phyloP scores from a whole-genome alignment of 257 asterid species.

The Nicotiana knightiana region DNA sequence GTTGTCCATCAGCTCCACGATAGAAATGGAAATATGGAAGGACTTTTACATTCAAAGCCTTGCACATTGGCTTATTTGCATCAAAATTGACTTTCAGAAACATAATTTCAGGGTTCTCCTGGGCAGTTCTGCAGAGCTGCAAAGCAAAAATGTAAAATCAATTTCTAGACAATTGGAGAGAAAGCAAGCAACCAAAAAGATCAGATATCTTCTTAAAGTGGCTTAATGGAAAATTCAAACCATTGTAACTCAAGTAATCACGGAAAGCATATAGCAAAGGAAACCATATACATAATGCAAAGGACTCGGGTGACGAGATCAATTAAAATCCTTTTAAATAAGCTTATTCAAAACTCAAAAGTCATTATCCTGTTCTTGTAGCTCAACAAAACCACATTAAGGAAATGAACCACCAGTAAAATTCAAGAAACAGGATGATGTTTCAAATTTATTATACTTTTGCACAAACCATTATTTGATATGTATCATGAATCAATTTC shows the following conservation, averaged over 20 bases:
- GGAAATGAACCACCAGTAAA: neutral
- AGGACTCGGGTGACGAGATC: neutral
- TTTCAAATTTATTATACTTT: neutral
- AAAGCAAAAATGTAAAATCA: slow-evolving; percentile 3
- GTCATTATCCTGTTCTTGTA: slow-evolving; percentile 1
- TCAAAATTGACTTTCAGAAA: slow-evolving; percentile 88
- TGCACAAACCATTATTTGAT: neutral
- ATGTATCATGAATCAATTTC: neutral
- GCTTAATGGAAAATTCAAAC: neutral
- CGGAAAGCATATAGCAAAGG: neutral
- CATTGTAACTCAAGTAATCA: neutral
- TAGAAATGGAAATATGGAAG: slow-evolving; percentile 94
- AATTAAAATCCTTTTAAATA: neutral
- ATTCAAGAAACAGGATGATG: neutral
- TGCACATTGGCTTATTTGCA: slow-evolving; percentile 87
- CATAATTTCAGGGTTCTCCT: slow-evolving; percentile 63
- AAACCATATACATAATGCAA: neutral
- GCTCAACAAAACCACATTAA: neutral
- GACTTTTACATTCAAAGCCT: slow-evolving; percentile 82
- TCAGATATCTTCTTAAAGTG: neutral
- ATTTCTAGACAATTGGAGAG: neutral
- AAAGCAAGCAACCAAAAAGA: neutral
- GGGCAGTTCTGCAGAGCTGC: slow-evolving; percentile 81
- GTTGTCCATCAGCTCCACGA: slow-evolving; percentile 92
- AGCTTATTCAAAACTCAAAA: slow-evolving; percentile 1